Evolutionary conservation across 305 asterid species (phyloP).

Genomic region (Solanum hybrid): DNA sequence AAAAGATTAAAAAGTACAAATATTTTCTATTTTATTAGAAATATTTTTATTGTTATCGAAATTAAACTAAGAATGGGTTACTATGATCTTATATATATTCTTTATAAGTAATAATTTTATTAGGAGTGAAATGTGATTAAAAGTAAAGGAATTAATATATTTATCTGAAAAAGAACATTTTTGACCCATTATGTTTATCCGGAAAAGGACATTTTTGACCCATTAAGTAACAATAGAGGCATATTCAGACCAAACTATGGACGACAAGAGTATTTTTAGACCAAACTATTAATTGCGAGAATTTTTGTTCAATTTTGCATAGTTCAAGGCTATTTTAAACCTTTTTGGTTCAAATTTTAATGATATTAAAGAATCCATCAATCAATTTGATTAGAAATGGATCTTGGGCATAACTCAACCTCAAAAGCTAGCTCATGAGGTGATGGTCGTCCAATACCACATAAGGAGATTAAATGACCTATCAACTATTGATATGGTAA

Average conservation of each 20-base stretch:
- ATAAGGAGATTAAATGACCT: neutral
- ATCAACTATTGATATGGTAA: neutral
- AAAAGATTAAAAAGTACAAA: neutral
- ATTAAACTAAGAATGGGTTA: neutral
- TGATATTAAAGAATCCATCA: neutral
- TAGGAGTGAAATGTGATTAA: neutral
- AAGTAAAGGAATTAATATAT: neutral
- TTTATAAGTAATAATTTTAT: neutral
- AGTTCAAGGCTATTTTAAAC: neutral
- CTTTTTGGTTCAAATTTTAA: neutral
- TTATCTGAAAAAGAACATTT: neutral
- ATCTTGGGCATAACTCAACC: neutral
- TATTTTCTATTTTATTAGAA: neutral
- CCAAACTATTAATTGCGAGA: neutral
- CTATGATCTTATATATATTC: neutral
- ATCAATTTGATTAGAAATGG: neutral
- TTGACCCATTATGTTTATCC: neutral
- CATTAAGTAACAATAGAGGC: neutral
- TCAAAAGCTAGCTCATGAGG: neutral
- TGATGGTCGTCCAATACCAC: neutral
- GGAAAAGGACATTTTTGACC: neutral
- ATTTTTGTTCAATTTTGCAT: neutral
- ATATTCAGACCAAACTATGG: neutral
- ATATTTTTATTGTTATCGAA: neutral
- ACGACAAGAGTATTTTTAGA: neutral